These are phyloP conservation scores for Cyclotella kingstonii DNA, from an alignment of 108 stramenopile genomes.

Conservation along the genomic window DNA sequence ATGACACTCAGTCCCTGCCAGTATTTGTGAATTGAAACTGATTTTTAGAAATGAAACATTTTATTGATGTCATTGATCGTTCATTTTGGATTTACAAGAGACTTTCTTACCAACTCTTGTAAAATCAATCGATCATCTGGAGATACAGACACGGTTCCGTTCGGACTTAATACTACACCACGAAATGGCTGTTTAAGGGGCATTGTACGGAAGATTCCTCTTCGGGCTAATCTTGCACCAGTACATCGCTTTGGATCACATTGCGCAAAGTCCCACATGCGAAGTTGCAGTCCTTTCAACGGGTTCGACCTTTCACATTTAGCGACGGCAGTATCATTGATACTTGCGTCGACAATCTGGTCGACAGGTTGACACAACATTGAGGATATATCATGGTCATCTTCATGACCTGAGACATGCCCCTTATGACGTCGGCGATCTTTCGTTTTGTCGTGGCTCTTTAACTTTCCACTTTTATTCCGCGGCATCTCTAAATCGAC, in stretches of 20 bases:
- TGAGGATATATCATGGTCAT: not conserved
- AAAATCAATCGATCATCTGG: slow-evolving; percentile 82
- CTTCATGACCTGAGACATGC: too few relatives aligned
- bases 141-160: slow-evolving; percentile 84
- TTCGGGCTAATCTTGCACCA: slow-evolving; percentile 83
- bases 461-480: too few relatives aligned
- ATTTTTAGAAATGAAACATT: too few relatives aligned
- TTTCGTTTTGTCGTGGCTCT: too few relatives aligned
- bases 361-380: slow-evolving; percentile 3
- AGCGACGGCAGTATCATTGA: not conserved
- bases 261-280: slow-evolving; percentile 99
- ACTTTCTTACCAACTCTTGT: slow-evolving; percentile 37
- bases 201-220: slow-evolving; percentile 79
- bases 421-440: too few relatives aligned
- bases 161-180: slow-evolving; percentile 93
- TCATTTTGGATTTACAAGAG: too few relatives aligned
- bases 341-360: too few relatives aligned
- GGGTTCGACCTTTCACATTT: slow-evolving; percentile 32
- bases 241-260: slow-evolving; percentile 98
- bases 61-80: too few relatives aligned
- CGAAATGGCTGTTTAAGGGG: slow-evolving; percentile 82
- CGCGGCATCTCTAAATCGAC: too few relatives aligned
- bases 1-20: slow-evolving; percentile 87
- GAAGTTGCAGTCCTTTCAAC: slow-evolving; percentile 58
- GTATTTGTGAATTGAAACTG: not conserved